Base-by-base conservation (phyloP, 2,329 filamentous ascomycete genomes). In the Aspergillus calidoustus region DNA sequence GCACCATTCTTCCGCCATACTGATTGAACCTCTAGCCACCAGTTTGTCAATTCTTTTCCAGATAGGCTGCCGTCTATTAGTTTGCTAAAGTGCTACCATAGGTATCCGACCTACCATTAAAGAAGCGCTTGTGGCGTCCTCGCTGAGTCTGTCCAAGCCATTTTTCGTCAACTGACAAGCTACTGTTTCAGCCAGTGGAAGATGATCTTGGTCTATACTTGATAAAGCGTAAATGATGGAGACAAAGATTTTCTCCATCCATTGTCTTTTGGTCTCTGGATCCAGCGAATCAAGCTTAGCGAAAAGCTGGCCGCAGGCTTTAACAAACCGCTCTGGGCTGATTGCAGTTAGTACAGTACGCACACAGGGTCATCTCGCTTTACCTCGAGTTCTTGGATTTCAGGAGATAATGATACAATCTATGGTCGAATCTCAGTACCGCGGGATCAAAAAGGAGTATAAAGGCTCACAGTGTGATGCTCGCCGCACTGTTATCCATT, bases 31-130 rank as follows among this genome's bases (percentile, higher is more conserved):
- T 34, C 84, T 81, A 1, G 77, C 77, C 64, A 86, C 87, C 15
- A 81, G 80, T 1, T 81, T 76, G 56, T 93, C 90, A n/a, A 91
- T 81, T 28, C 83, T 85, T 76, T 92, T 95, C 92, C 93, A 97
- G 3, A 97, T 78, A 3, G 97, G 75, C 90, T 94, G 22, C 2
- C 43, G 3, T 34, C 6, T 46, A 44, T 64, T 11, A 64, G 54
- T 49, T 25, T 2, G 38, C 25, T 58, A 22, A 15, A 22, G 19
- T 5, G 8, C 2, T 17, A 59, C 23, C 8, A 11, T 34, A 30
- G 25, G 3, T 19, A 3, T 23, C 49, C 11, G 6, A 28, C 72
- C 62, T 65, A 82, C 80, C 66, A 80, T 76, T 34, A 81, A 70
- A 48, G 72, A 72, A 53, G 76, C 77, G 64, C 82, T 86, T 13